These are phyloP conservation scores for Bolboschoenoplectus hybrid DNA, from an alignment of 202 grass and related monocot genomes.

Conservation along the genomic window DNA sequence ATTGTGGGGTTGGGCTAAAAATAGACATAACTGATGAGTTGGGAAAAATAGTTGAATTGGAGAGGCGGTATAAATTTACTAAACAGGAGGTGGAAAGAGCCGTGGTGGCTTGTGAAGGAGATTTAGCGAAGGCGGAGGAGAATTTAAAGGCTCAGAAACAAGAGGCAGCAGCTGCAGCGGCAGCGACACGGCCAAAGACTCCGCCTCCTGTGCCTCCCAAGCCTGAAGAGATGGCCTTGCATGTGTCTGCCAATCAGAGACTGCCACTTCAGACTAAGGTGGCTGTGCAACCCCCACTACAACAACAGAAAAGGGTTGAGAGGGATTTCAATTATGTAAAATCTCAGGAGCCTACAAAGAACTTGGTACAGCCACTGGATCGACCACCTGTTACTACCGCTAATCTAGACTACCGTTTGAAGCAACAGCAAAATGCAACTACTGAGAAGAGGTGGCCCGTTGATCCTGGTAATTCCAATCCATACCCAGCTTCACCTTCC, in stretches of 20 bases:
- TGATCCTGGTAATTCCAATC: constrained; percentile 43
- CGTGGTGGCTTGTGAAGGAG: constrained; percentile 91
- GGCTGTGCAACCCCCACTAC: constrained; percentile 44
- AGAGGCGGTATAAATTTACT: constrained; percentile 74
- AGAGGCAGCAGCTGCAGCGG: constrained; percentile 44
- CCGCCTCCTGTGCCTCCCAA: constrained; percentile 25
- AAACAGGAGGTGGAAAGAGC: constrained; percentile 97
- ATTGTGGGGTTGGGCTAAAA: constrained; percentile 72
- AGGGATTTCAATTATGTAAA: constrained; percentile 76
- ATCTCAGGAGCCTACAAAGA: constrained; percentile 66
- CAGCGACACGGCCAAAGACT: constrained; percentile 39
- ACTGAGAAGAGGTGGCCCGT: constrained; percentile 73
- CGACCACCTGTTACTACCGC: constrained; percentile 33
- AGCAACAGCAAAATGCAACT: constrained; percentile 54
- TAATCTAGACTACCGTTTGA: constrained; percentile 46
- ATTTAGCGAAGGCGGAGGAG: constrained; percentile 81
- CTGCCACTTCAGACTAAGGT: constrained; percentile 53
- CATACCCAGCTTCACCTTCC: constrained; percentile 60
- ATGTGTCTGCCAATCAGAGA: constrained; percentile 22
- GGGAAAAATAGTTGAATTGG: constrained; percentile 72
- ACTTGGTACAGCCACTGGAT: constrained; percentile 62
- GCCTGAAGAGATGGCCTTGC: constrained; percentile 1
- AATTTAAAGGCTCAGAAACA: constrained; percentile 80
- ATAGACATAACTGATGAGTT: constrained; percentile 87
- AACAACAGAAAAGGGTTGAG: constrained; percentile 76